Evolutionary conservation across 371 early-diverging fungal genomes (phyloP), one percentile per base, ranked within the genome.

Genomic region (Amoeboaphelidium occidentale): DNA sequence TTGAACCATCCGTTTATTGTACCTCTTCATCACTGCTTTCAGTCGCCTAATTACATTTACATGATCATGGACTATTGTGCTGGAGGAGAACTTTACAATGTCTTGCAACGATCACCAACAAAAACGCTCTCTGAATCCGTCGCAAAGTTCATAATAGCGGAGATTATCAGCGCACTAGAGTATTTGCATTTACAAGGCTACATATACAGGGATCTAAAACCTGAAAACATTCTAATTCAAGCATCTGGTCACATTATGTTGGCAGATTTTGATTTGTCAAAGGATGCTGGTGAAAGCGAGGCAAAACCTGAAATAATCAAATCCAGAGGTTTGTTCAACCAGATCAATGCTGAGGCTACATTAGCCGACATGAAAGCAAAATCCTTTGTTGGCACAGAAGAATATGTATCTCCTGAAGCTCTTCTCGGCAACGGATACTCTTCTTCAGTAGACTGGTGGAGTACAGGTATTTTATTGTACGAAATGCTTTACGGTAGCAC

Each of bases 61-160:
- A 79, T 97, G 57, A 80, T 91, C 49, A 92, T 96, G 89, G 98
- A 98, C 55, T 97, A 93, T 68, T 93, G 97, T 57, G 72, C 80
- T 58, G 98, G 99, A 44, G 99, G 99, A 47, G 27, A 48, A 45
- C 50, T 25, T 46, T 54, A 56, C 77, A 63, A 58, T 21, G 61
- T 68, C 14, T 66, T 92, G 42, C 93, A 90, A 65, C 61, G 66
- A 52, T 68, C 81, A 21, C 83, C 85, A 17, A 83, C 80, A 27
- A 86, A 86, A 55, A 77, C 81, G 51, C 60, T 90, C 23, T 61
- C 65, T 49, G 91, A 94, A 56, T 74, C 81, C 43, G 85, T 79
- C 47, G 91, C 92, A 21, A 72, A 78, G 50, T 97, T 99, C 57
- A 97, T 94, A 64, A 92, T 92, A 0, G 96, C 96, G 32, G 99